Evolutionary conservation across 2,329 filamentous ascomycete genomes (phyloP), one percentile per base, ranked within the genome.

Genomic region (Gnomoniopsis smithogilvyi): DNA sequence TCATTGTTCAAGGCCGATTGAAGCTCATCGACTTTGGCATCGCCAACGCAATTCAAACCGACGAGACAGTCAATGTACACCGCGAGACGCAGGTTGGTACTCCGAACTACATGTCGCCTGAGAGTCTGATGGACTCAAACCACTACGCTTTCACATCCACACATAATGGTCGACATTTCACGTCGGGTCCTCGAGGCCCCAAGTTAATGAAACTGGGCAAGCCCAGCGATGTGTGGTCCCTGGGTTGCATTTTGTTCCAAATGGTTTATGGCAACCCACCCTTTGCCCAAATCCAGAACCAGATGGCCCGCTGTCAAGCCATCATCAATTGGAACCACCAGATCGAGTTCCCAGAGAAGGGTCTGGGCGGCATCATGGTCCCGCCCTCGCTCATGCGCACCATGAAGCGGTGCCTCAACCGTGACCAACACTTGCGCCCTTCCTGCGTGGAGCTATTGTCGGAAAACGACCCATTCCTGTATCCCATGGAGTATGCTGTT

Each of bases 11-110:
- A 69, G 95, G 95, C 24, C 85, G 89, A 26, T 80, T 99, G 41
- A 99, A 99, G 74, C 84, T 99, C 58, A 99, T 99, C 69, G 95
- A 99, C 75, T 99, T 99, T 72, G 95, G 95, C 67, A 99, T 99
- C 69, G 95, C 95, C 59, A 96, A 97, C 69, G 93, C 95, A 52
- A 99, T 99, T 67, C 90, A 96, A 74, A 91, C 88, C 1, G 95
- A 98, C 70, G 87, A 97, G 74, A 99, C 95, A 0, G 90, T 97
- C 73, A 99, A 99, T 66, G 93, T 99, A 12, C 95, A 99, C 74
- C 90, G 95, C 59, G 95, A 99, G 71, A 91, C 89, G 12, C 92
- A 98, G 75, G 88, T 98, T 63, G 95, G 96, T 58, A 99, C 95
- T 0, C 93, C 95, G 3, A 99, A 96, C 73, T 99, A 97, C 78